Percentiles rank a stretch among this genome's conserved stretches.
Conservation (phyloP, 2,329 filamentous ascomycete genomes). For the Westerdykella ornata region DNA sequence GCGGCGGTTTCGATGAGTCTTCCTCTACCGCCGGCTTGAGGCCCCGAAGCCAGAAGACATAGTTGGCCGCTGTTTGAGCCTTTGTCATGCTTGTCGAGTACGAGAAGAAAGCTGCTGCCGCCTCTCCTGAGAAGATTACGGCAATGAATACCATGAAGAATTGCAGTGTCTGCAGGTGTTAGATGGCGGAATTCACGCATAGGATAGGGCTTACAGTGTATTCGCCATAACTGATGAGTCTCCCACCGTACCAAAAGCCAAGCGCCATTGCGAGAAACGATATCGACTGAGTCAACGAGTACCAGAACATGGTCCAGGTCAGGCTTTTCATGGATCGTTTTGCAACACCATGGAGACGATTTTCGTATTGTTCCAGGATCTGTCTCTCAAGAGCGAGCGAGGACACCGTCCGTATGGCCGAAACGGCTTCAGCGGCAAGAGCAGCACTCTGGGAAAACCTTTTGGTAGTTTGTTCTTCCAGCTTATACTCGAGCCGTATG, state of each 20-base stretch:
- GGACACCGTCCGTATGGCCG: conserved; percentile 87
- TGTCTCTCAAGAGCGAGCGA: conserved; percentile 81
- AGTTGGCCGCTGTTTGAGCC: conserved; percentile 73
- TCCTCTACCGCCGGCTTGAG: conserved; percentile 36
- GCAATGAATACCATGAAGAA: conserved; percentile 90
- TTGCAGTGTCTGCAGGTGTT: conserved; percentile 37
- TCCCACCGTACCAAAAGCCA: conserved; percentile 37
- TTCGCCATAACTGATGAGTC: conserved; percentile 37
- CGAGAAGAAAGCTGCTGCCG: conserved; percentile 83
- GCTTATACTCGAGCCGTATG: conserved; percentile 79
- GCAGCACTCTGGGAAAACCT: conserved; percentile 54
- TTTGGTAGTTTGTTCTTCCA: conserved; percentile 63
- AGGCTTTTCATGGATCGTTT: conserved; percentile 58
- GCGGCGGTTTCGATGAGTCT: conserved; percentile 25
- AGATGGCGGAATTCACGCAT: no score
- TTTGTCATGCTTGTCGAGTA: conserved; percentile 97
- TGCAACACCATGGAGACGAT: conserved; percentile 51
- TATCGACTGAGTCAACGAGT: conserved; percentile 76
- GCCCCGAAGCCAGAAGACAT: conserved; percentile 41
- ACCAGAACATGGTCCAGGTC: conserved; percentile 69
- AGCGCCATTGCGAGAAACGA: conserved; percentile 42
- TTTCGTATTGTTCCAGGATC: conserved; percentile 61
- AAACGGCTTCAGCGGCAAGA: conserved; percentile 89
- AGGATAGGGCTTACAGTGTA: conserved; percentile 54
- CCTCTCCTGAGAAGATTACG: conserved; percentile 83